phyloP scores from a whole-genome alignment of 176 grass and related monocot genomes.

The Poa annua region DNA sequence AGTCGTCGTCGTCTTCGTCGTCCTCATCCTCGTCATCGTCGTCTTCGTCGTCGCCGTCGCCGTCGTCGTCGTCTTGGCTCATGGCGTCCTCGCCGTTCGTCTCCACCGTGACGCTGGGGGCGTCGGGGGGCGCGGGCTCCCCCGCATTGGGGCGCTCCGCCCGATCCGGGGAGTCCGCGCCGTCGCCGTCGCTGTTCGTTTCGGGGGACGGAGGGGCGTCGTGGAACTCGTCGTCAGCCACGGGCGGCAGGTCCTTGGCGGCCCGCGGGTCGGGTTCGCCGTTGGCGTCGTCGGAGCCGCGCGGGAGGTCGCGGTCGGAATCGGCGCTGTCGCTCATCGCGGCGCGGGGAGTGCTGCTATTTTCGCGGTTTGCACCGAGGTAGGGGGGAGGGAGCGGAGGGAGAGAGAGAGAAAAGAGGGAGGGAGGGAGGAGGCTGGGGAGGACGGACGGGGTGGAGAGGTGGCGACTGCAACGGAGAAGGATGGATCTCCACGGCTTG shows the following conservation, averaged over 20 bases:
- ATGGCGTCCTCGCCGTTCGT: conserved; percentile 55
- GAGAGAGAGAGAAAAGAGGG: not conserved
- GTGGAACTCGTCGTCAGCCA: conserved; percentile 25
- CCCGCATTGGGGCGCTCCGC: conserved; percentile 43
- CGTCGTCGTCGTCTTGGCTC: conserved; percentile 41
- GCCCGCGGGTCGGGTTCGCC: not conserved
- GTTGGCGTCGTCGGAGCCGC: conserved; percentile 36
- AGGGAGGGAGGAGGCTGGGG: conserved; percentile 5
- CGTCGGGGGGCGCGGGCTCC: conserved; percentile 3
- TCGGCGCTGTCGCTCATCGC: conserved; percentile 57
- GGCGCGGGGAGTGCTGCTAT: conserved; percentile 51
- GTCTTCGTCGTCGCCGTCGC: not conserved
- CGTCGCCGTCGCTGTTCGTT: conserved; percentile 45
- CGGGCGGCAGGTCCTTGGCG: conserved; percentile 36
- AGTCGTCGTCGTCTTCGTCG: conserved; percentile 36
- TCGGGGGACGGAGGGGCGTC: conserved; percentile 33
- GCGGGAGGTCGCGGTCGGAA: conserved; percentile 44
- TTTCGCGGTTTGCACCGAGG: conserved; percentile 57
- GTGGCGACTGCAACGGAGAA: conserved; percentile 36
- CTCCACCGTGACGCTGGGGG: conserved; percentile 14
- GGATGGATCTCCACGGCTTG: conserved; percentile 68
- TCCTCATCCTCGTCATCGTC: conserved; percentile 7
- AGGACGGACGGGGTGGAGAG: conserved; percentile 17
- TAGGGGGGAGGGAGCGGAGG: not conserved
- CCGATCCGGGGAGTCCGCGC: conserved; percentile 44